Evolutionary conservation across 352 stramenopile species (phyloP).

Genomic region (Pythium dissotocum): DNA sequence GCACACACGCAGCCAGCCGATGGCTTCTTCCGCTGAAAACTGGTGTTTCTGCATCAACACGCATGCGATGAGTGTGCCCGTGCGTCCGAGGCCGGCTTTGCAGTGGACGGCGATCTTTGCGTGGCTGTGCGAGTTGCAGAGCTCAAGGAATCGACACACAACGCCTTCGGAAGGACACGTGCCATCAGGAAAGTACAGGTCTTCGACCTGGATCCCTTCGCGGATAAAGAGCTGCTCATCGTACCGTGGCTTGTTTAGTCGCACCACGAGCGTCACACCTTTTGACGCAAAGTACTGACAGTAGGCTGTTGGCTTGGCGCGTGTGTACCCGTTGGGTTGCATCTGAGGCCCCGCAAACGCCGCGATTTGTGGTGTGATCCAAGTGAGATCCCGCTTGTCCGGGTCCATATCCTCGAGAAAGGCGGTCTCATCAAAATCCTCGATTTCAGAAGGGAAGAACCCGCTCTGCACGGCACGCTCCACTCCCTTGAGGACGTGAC

Average conservation of each 20-base stretch:
- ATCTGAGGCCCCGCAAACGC: slow-evolving; percentile 36
- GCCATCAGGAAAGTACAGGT: slow-evolving; percentile 95
- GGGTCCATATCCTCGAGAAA: slow-evolving; percentile 32
- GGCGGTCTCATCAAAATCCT: slow-evolving; percentile 27
- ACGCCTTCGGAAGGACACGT: slow-evolving; percentile 77
- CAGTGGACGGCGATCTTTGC: slow-evolving; percentile 94
- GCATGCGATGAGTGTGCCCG: slow-evolving; percentile 93
- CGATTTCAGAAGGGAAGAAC: slow-evolving; percentile 65
- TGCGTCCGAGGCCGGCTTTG: slow-evolving; percentile 94
- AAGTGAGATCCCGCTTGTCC: slow-evolving; percentile 27
- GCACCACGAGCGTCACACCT: slow-evolving; percentile 60
- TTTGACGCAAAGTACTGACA: slow-evolving; percentile 46
- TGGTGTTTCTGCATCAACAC: slow-evolving; percentile 94
- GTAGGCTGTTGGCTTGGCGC: slow-evolving; percentile 46
- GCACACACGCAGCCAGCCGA: slow-evolving; percentile 93
- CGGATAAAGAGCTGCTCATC: slow-evolving; percentile 79
- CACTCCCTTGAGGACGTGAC: slow-evolving; percentile 32
- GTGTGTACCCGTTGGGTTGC: slow-evolving; percentile 69
- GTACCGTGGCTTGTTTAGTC: slow-evolving; percentile 94
- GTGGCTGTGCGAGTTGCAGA: slow-evolving; percentile 45
- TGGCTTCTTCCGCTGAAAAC: slow-evolving; percentile 91
- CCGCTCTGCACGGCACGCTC: slow-evolving; percentile 67
- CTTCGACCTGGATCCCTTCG: slow-evolving; percentile 83
- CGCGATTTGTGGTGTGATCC: slow-evolving; percentile 32
- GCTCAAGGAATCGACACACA: slow-evolving; percentile 65